Evolutionary conservation across 2,329 filamentous ascomycete genomes (phyloP), one percentile per base, ranked within the genome.

Genomic region (Aspergillus brasiliensis): DNA sequence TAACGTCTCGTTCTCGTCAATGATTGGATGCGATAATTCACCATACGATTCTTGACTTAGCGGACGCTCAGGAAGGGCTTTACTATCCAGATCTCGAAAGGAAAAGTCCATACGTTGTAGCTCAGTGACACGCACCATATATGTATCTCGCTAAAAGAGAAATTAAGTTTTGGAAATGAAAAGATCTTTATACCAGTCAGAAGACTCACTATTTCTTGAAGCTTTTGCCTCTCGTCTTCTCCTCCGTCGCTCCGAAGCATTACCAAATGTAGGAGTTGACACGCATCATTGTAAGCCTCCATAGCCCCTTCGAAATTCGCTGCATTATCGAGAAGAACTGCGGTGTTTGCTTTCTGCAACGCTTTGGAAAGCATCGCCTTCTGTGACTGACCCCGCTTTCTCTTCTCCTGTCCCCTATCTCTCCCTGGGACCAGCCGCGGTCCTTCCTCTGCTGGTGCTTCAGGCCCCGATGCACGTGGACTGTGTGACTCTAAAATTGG

Each of bases 331-430:
- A 99, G 85, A 66, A 97, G 85, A 25, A 99, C 95, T 21, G 95
- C 95, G 11, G 91, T 94, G 72, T 99, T 97, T 52, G 95, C 95
- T 78, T 97, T 97, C 73, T 96, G 90, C 57, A 99, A 81, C 0
- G 95, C 95, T 68, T 91, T 91, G n/a, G 94, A 97, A 37, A 99
- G 84, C 93, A 98, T 98, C 10, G 89, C 91, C 80, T 97, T 98
- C 74, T 98, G 90, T 1, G 90, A 92, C 13, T 86, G 86, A n/a
- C 75, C 77, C 62, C 77, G 75, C 60, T 77, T 75, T 63, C 73
- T 73, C 61, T 69, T 67, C 19, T 71, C 73, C 31, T 68, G 68
- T 5, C 67, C 66, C 1, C 63, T 65, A n/a, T 72, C 70, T 27
- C 46, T 65, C 38, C 69, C 71, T 19, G 64, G 62, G n/a, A 66